Evolutionary conservation across 176 grass and related monocot genomes (phyloP), one percentile per base, ranked within the genome.

Genomic region (Avena insularis): DNA sequence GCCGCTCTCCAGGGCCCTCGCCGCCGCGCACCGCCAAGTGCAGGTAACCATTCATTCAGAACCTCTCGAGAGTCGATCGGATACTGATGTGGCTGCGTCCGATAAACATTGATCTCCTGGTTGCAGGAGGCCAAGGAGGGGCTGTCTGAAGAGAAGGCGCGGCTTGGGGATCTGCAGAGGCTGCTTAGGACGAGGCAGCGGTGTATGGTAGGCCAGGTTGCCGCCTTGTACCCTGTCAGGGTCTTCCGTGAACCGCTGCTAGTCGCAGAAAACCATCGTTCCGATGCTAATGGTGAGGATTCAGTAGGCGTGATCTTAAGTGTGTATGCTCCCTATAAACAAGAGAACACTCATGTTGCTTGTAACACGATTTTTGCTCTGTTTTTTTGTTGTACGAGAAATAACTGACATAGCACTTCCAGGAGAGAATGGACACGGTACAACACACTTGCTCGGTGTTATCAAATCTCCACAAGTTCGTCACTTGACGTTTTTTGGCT

Each of bases 211-310:
- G 60, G 5, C 40, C 87, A 92, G 84, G 84, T 92, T 21, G 87
- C 87, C 20, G 75, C 80, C 31, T n/a, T 92, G 75, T 92, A 92
- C 79, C 91, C 91, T 80, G 75, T 92, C 1, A 92, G 8, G 16
- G 75, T 64, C 60, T 87, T 92, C 67, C 83, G 65, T 83, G 87
- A 89, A 8, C 83, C 29, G 49, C 83, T 49, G 49, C 83, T 49
- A 9, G 58, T 59, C 10, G 8, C 16, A 14, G 36, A 75, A 19
- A 87, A 89, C 36, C 68, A 20, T 38, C 14, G 14, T 50, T 14
- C 27, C 2, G 5, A 35, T 46, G 12, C 86, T 64, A 77, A 85
- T 66, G 78, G 90, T 91, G 78, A 78, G 78, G 57, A 86, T 57
- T 36, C 62, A 71, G 33, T 23, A 48, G 46, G 46, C 8, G 8